A percentile compares a stretch with the other conserved stretches of the same genome.
Conservation (phyloP, 202 grass and related monocot genomes). For the Dendrocalamus latiflorus region DNA sequence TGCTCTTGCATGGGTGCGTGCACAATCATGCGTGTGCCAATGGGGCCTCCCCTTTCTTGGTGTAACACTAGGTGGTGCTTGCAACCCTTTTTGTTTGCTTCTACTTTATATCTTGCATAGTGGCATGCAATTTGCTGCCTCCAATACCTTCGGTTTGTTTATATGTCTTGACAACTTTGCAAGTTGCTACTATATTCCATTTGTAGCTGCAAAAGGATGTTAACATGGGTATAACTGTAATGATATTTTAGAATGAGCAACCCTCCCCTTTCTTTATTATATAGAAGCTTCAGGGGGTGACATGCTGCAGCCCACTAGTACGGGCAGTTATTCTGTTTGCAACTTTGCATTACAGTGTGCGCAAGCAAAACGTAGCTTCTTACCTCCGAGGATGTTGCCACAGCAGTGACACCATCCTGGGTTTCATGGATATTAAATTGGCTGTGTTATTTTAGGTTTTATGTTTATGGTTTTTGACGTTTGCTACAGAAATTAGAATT, state of each 20-base stretch:
- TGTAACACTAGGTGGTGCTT: neutral
- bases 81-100: constrained; percentile 29
- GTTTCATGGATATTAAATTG: neutral
- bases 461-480: too few species aligned
- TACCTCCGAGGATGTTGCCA: neutral
- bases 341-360: neutral
- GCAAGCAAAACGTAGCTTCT: neutral
- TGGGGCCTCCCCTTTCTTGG: constrained; percentile 16
- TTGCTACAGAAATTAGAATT: too few species aligned
- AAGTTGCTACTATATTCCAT: neutral
- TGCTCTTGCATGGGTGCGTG: constrained; percentile 20
- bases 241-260: neutral
- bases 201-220: neutral
- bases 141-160: constrained; percentile 23
- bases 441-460: too few species aligned
- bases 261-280: neutral
- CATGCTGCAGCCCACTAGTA: neutral
- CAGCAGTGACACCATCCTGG: neutral
- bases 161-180: constrained; percentile 2
- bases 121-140: neutral
- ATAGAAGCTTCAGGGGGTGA: constrained; percentile 4
- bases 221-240: constrained; percentile 8
- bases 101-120: neutral
- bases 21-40: constrained; percentile 27
- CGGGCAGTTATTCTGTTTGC: neutral